Conservation (phyloP, 2,329 filamentous ascomycete species). For the Ophiocordyceps robertsii region DNA sequence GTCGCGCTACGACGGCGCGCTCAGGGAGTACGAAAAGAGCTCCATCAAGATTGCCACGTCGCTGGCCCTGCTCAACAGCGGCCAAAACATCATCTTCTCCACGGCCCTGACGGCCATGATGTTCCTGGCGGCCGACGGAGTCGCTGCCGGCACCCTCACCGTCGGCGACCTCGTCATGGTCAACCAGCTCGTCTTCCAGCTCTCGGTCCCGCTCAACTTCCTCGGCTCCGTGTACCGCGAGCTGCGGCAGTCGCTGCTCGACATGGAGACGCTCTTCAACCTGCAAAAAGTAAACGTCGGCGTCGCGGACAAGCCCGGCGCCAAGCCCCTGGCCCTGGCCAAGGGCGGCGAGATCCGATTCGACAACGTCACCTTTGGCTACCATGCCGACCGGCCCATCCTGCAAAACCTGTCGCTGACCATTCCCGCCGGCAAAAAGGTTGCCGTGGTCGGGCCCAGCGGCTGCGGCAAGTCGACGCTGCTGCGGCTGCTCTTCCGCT, state of each 20-base stretch:
- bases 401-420: conserved; percentile 72
- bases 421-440: conserved; percentile 90
- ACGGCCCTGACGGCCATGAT: conserved; percentile 92
- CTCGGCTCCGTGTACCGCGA: conserved; percentile 96
- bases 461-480: conserved; percentile 96
- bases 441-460: conserved; percentile 87
- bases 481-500: conserved; percentile 80
- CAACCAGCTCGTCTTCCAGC: conserved; percentile 96
- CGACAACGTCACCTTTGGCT: conserved; percentile 90
- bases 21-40: conserved; percentile 78
- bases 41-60: conserved; percentile 97
- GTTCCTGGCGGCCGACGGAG: conserved; percentile 87
- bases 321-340: conserved; percentile 56
- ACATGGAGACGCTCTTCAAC: conserved; percentile 98
- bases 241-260: conserved; percentile 81
- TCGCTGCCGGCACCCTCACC: conserved; percentile 67
- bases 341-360: conserved; percentile 84
- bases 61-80: conserved; percentile 80
- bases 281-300: conserved; percentile 90
- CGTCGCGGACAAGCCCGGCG: conserved; percentile 64
- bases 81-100: conserved; percentile 96
- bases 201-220: conserved; percentile 94
- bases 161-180: conserved; percentile 98
- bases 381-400: conserved; percentile 76
- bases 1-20: conserved; percentile 72